Evolutionary conservation across 2,329 filamentous ascomycete species (phyloP).

Genomic region (Colletotrichum tofieldiae): DNA sequence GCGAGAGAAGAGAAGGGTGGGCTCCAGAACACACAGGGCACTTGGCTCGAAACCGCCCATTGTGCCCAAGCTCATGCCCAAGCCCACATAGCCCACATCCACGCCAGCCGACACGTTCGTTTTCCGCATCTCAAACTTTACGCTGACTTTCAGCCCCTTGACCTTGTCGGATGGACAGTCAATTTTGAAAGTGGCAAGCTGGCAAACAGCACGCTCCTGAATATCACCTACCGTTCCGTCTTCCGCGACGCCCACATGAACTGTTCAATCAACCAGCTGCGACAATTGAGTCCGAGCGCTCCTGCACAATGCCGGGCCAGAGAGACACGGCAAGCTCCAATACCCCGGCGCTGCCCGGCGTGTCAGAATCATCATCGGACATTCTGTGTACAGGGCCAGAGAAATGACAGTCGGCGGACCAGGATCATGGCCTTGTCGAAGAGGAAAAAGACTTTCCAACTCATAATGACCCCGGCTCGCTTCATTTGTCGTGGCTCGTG

Average conservation of each 20-base stretch:
- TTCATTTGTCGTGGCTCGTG: conserved; percentile 42
- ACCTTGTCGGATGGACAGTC: conserved; percentile 39
- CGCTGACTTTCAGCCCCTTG: conserved; percentile 33
- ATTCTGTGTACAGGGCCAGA: conserved; percentile 4
- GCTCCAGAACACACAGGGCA: conserved; percentile 24
- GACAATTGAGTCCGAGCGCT: conserved; percentile 33
- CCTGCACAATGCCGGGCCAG: conserved; percentile 16
- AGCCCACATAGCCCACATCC: conserved; percentile 27
- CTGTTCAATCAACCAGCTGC: conserved; percentile 17
- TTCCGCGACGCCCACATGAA: conserved; percentile 32
- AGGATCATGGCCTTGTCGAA: conserved; percentile 19
- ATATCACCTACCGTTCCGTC: conserved; percentile 36
- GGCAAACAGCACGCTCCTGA: conserved; percentile 32
- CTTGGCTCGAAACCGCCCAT: conserved; percentile 30
- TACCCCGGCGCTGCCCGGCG: conserved; percentile 11
- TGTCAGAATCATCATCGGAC: conserved; percentile 1
- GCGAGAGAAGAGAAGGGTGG: conserved; percentile 9
- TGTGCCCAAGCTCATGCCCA: conserved; percentile 28
- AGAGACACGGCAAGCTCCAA: neutral
- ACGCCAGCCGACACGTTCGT: conserved; percentile 25
- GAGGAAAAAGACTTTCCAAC: conserved; percentile 22
- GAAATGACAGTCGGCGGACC: conserved; percentile 26
- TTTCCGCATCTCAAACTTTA: conserved; percentile 30
- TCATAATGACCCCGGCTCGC: conserved; percentile 32
- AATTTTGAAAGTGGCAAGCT: conserved; percentile 39